A percentile compares a stretch with the other conserved stretches of the same genome.
phyloP scores from a whole-genome alignment of 2,329 filamentous ascomycete genomes.

The Phyllosticta citriasiana region DNA sequence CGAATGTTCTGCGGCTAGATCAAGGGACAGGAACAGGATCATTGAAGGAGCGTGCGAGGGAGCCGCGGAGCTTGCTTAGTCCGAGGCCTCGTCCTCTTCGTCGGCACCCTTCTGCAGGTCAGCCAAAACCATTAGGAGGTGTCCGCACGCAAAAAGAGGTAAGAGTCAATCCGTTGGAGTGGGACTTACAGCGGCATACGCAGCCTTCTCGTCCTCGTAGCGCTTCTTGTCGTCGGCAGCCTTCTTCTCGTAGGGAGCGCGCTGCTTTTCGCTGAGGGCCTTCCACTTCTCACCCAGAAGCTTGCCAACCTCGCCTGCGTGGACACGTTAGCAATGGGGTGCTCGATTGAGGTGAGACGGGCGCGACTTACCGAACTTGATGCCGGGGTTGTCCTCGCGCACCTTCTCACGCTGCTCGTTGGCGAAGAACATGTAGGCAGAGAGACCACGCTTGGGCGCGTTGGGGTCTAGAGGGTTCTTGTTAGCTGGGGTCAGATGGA shows the following conservation, averaged over 20 bases:
- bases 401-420: conserved; percentile 98
- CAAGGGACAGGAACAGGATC: not conserved
- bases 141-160: not conserved
- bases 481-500: conserved; percentile 12
- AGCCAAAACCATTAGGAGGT: conserved; percentile 12
- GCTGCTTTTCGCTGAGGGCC: conserved; percentile 86
- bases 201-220: conserved; percentile 95
- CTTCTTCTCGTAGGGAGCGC: conserved; percentile 90
- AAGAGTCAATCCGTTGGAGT: not conserved
- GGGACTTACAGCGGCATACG: conserved; percentile 39
- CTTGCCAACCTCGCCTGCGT: conserved; percentile 85
- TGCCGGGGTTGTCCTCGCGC: conserved; percentile 94
- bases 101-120: conserved; percentile 16
- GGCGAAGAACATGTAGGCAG: conserved; percentile 99
- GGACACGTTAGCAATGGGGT: not conserved
- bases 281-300: conserved; percentile 98
- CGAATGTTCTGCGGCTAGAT: conserved; percentile 1
- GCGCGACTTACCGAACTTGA: conserved; percentile 68
- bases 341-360: conserved; percentile 12
- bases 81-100: conserved; percentile 30
- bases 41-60: not conserved
- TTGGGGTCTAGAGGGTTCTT: conserved; percentile 64
- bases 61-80: conserved; percentile 17
- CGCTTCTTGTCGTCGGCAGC: conserved; percentile 97
- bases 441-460: conserved; percentile 97